phyloP scores from a whole-genome alignment of 176 grass and related monocot species.

The Oryza meyeriana region DNA sequence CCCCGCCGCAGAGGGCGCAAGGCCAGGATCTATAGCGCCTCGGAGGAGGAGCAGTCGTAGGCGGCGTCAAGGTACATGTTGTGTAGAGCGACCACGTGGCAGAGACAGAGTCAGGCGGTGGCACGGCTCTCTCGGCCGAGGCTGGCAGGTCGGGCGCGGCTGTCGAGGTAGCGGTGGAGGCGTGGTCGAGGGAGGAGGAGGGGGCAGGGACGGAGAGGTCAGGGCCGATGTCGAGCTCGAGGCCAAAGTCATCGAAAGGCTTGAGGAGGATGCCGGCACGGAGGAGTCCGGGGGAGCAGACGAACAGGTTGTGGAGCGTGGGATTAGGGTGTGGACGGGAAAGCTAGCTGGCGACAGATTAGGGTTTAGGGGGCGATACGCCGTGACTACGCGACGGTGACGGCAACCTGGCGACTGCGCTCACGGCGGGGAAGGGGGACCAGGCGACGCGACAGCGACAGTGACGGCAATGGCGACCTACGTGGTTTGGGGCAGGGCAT shows the following conservation, averaged over 20 bases:
- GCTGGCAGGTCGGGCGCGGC: no score
- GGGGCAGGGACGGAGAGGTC: conserved; percentile 26
- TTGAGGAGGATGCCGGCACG: conserved; percentile 71
- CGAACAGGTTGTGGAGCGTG: conserved; percentile 77
- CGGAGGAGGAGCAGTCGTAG: conserved; percentile 63
- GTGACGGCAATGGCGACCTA: no score
- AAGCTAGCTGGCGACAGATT: no score
- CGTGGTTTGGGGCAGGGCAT: no score
- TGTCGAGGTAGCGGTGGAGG: background rate
- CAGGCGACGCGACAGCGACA: no score
- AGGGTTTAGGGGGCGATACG: no score
- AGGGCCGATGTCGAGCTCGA: conserved; percentile 85
- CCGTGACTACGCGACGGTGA: no score
- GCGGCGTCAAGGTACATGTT: conserved; percentile 77
- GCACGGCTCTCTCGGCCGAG: no score
- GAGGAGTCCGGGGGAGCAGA: conserved; percentile 82
- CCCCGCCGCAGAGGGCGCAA: background rate
- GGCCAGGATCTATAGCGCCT: conserved; percentile 26
- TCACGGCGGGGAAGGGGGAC: no score
- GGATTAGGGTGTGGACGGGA: no score
- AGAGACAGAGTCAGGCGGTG: background rate
- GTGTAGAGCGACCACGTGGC: conserved; percentile 74
- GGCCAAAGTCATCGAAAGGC: conserved; percentile 72
- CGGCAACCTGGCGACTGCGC: no score
- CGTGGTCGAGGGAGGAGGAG: background rate